Evolutionary conservation across 768 basidiomycete species (phyloP).

Genomic region (Lyophyllum semitale): DNA sequence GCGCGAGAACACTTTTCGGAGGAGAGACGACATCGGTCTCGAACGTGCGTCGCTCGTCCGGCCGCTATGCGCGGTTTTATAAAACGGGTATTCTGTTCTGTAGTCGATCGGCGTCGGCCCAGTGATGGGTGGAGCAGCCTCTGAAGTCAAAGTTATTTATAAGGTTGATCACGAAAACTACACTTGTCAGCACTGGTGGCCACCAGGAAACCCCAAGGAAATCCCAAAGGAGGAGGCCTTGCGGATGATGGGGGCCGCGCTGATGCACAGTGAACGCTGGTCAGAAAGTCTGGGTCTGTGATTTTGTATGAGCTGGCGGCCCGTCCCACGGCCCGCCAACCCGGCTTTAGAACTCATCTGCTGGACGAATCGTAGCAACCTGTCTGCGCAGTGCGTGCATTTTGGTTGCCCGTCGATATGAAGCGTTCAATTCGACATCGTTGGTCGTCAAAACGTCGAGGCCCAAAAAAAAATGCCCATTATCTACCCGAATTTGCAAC

Average conservation of each 20-base stretch:
- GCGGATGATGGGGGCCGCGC: too few species aligned
- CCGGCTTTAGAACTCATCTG: background rate
- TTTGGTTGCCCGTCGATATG: background rate
- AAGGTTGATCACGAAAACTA: background rate
- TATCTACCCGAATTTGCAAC: background rate
- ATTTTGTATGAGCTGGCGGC: background rate
- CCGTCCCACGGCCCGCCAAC: background rate
- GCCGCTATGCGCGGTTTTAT: background rate
- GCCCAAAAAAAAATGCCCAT: background rate
- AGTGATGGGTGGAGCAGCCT: background rate
- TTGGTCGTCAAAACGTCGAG: background rate
- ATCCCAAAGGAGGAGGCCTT: too few species aligned
- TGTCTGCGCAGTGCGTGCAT: background rate
- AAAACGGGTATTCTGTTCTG: background rate
- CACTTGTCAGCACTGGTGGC: background rate
- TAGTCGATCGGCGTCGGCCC: too few species aligned
- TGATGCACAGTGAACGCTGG: too few species aligned
- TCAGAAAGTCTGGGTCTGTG: too few species aligned
- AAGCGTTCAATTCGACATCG: background rate
- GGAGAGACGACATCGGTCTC: constrained; percentile 23
- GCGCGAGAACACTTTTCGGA: constrained; percentile 52
- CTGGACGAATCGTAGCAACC: background rate
- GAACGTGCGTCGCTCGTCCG: background rate
- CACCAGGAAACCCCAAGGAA: too few species aligned
- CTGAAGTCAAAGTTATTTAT: background rate